Conservation (phyloP, 1,139 yeast species). For the Chernovozyma sophiae-reginae region DNA sequence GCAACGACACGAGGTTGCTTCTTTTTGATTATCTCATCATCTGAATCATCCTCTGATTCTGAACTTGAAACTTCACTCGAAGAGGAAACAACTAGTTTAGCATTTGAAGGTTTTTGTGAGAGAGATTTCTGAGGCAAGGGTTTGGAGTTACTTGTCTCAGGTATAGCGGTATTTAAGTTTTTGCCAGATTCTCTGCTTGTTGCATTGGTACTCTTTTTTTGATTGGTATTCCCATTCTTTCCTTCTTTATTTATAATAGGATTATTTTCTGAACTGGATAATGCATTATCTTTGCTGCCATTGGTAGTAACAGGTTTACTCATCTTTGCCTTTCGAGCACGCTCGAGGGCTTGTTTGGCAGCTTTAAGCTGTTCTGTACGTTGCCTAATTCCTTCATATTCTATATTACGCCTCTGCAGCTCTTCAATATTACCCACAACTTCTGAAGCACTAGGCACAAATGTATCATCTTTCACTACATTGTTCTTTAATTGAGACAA, state of each 20-base stretch:
- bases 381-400: conserved; percentile 4
- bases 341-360: conserved; percentile 6
- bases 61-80: conserved; percentile 10
- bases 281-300: too few relatives aligned
- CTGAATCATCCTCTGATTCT: conserved; percentile 16
- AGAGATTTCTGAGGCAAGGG: background rate
- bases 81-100: conserved; percentile 1
- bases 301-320: background rate
- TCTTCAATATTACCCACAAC: too few relatives aligned
- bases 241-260: background rate
- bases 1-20: conserved; percentile 7
- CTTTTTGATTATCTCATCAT: conserved; percentile 12
- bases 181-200: background rate
- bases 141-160: background rate
- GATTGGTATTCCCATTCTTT: background rate
- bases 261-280: background rate
- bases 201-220: background rate
- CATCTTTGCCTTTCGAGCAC: conserved; percentile 2
- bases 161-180: background rate
- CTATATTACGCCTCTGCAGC: conserved; percentile 3
- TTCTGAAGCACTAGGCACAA: too few relatives aligned
- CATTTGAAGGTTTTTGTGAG: background rate
- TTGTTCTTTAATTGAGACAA: too few relatives aligned
- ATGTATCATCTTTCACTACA: too few relatives aligned
- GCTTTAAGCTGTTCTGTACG: conserved; percentile 6